These are phyloP conservation scores for Platismatia glauca DNA, from an alignment of 495 filamentous ascomycete species.

Conservation along the genomic window DNA sequence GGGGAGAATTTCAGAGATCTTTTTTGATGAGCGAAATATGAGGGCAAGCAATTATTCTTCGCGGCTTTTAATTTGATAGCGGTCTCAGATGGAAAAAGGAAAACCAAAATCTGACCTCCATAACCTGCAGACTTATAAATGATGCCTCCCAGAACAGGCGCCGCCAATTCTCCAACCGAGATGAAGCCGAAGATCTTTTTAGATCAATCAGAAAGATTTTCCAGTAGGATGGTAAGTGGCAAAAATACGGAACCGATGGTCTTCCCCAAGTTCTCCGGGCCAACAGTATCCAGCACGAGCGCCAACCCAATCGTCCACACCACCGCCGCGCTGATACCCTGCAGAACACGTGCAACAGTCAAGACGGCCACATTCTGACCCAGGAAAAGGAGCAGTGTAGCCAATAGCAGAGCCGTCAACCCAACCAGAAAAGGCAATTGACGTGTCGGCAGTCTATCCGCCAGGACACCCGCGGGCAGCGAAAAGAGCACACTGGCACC, in stretches of 20 bases:
- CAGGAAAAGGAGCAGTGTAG: conserved; percentile 48
- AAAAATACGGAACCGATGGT: conserved; percentile 35
- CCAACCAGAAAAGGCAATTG: conserved; percentile 52
- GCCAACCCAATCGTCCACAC: conserved; percentile 58
- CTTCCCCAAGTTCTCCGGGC: conserved; percentile 48
- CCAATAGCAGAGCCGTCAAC: conserved; percentile 44
- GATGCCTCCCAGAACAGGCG: conserved; percentile 54
- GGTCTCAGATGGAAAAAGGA: not conserved
- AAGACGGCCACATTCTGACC: conserved; percentile 45
- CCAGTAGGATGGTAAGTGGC: not conserved
- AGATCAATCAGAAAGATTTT: too few relatives aligned
- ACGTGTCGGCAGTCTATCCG: conserved; percentile 46
- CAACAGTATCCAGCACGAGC: conserved; percentile 41
- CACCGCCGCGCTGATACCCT: conserved; percentile 53
- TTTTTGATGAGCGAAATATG: not conserved
- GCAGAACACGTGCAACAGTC: conserved; percentile 48
- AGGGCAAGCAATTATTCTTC: not conserved
- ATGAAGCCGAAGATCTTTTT: conserved; percentile 49
- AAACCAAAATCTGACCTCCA: not conserved
- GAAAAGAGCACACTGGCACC: conserved; percentile 49
- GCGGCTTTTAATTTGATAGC: too few relatives aligned
- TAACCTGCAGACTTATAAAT: conserved; percentile 52
- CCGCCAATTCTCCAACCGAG: conserved; percentile 39
- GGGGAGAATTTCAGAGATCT: not conserved
- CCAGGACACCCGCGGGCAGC: conserved; percentile 46